These are phyloP conservation scores for Zelonia costaricensis DNA, from an alignment of 208 protist genomes.

Conservation along the genomic window DNA sequence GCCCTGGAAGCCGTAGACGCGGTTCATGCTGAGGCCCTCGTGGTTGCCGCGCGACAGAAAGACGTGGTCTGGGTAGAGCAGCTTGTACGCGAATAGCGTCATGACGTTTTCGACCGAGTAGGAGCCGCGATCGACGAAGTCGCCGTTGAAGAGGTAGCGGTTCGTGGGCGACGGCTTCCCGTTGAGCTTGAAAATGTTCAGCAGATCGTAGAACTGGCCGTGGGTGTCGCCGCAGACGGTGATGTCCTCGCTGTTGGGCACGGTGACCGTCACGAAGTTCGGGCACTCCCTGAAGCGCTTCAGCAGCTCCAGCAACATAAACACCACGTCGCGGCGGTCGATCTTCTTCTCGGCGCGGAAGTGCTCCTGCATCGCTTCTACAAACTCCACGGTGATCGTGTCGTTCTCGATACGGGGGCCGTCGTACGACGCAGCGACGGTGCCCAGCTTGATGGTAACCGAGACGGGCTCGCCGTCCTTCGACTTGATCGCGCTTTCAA, in stretches of 20 bases:
- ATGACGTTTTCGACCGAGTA: conserved; percentile 97
- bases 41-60: conserved; percentile 97
- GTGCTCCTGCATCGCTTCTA: conserved; percentile 77
- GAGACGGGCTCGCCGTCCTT: conserved; percentile 78
- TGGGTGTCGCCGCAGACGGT: conserved; percentile 99
- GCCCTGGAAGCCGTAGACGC: conserved; percentile 98
- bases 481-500: conserved; percentile 94
- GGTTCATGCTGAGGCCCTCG: conserved; percentile 96
- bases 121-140: conserved; percentile 97
- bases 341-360: conserved; percentile 85
- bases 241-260: conserved; percentile 87
- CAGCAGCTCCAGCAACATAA: conserved; percentile 81
- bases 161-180: conserved; percentile 86
- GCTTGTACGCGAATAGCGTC: conserved; percentile 96
- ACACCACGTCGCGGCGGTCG: conserved; percentile 82
- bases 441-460: conserved; percentile 75
- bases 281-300: conserved; percentile 80
- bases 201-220: conserved; percentile 98
- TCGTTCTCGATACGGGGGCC: conserved; percentile 79
- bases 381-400: conserved; percentile 76
- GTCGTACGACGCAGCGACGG: conserved; percentile 57
- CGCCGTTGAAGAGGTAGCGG: conserved; percentile 96
- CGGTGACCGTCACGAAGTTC: conserved; percentile 87
- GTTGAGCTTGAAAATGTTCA: conserved; percentile 97
- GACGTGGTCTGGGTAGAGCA: conserved; percentile 96